Conservation (phyloP, 371 early-diverging fungal species). For the Lichtheimia hyalospora region DNA sequence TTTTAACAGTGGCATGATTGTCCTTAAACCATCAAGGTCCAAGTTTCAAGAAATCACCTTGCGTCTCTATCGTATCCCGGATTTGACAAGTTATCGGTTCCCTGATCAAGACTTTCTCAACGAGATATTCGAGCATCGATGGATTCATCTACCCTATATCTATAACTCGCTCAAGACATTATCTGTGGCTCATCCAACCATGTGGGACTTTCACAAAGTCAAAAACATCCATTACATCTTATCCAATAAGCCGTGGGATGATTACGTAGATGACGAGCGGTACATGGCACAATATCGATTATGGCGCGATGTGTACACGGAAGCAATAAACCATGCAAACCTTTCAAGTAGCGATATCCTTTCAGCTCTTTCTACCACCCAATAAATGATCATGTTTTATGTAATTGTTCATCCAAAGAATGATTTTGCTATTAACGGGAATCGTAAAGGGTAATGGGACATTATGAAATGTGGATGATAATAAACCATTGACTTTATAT, state of each 20-base stretch:
- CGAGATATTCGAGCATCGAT: constrained; percentile 31
- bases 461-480: too few relatives aligned
- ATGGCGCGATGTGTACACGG: constrained; percentile 14
- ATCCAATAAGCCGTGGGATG: constrained; percentile 29
- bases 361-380: too few relatives aligned
- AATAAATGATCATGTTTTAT: too few relatives aligned
- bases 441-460: too few relatives aligned
- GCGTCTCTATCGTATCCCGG: constrained; percentile 13
- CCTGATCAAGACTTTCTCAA: constrained; percentile 58
- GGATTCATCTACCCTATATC: constrained; percentile 38
- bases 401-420: too few relatives aligned
- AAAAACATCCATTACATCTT: constrained; percentile 34
- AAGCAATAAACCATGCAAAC: not conserved
- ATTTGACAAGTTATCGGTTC: constrained; percentile 33
- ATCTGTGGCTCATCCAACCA: constrained; percentile 25
- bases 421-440: too few relatives aligned
- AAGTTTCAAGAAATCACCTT: constrained; percentile 29
- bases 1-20: constrained; percentile 53
- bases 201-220: constrained; percentile 32
- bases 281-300: constrained; percentile 9
- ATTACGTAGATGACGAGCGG: constrained; percentile 3
- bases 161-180: constrained; percentile 56
- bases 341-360: too few relatives aligned
- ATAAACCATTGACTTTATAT: too few relatives aligned
- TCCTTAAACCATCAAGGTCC: constrained; percentile 35